A percentile compares a stretch with the other conserved stretches of the same genome.
Conservation (phyloP, 495 filamentous ascomycete genomes). For the Penicillium paradoxum region DNA sequence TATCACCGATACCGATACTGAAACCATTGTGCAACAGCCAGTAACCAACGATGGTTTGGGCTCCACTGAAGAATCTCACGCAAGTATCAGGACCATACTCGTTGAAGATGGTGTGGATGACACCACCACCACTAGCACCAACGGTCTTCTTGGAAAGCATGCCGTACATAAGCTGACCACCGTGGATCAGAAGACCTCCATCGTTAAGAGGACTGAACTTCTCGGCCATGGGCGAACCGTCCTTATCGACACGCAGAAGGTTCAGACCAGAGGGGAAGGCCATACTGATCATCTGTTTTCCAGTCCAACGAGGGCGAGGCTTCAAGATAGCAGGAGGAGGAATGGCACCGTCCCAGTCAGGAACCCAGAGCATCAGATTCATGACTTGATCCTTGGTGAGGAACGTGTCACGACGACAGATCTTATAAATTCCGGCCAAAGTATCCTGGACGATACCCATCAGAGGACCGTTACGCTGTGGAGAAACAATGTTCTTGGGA, state of each 20-base stretch:
- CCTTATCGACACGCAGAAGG: slow-evolving; percentile 57
- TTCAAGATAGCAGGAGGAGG: slow-evolving; percentile 87
- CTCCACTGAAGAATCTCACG: slow-evolving; percentile 91
- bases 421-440: slow-evolving; percentile 92
- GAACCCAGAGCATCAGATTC: slow-evolving; percentile 95
- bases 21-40: slow-evolving; percentile 98
- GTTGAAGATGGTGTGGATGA: slow-evolving; percentile 95
- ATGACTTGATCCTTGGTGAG: slow-evolving; percentile 85
- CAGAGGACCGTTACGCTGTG: slow-evolving; percentile 90
- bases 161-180: slow-evolving; percentile 85
- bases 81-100: slow-evolving; percentile 81
- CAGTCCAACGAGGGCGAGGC: slow-evolving; percentile 92
- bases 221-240: slow-evolving; percentile 46
- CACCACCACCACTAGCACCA: slow-evolving; percentile 77
- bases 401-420: slow-evolving; percentile 89
- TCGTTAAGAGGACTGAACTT: slow-evolving; percentile 66
- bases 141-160: slow-evolving; percentile 90
- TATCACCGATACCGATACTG: slow-evolving; percentile 98
- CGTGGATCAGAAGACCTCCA: slow-evolving; percentile 74
- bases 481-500: slow-evolving; percentile 94
- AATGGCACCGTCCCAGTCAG: slow-evolving; percentile 93
- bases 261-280: slow-evolving; percentile 84
- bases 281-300: slow-evolving; percentile 95
- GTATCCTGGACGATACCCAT: slow-evolving; percentile 99
- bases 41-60: slow-evolving; percentile 88